These are phyloP conservation scores for Pleurotus eryngii DNA, from an alignment of 768 basidiomycete species.

Conservation along the genomic window DNA sequence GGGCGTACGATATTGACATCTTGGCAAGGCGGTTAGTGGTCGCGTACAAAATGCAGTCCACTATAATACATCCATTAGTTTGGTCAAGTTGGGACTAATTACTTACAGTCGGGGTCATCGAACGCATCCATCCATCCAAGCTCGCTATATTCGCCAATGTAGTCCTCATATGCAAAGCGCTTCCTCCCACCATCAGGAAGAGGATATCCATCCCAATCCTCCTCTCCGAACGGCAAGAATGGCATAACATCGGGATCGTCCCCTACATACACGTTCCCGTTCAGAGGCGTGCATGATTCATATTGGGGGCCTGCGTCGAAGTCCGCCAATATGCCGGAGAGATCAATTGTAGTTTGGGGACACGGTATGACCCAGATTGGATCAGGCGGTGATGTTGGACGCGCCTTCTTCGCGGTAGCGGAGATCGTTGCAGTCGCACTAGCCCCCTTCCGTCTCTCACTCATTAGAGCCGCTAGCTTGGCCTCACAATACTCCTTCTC, in stretches of 20 bases:
- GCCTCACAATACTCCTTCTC: no score
- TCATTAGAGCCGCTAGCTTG: no score
- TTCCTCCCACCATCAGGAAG: constrained; percentile 64
- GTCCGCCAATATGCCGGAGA: not conserved
- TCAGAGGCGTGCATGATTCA: constrained; percentile 52
- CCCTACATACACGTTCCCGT: constrained; percentile 45
- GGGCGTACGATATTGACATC: constrained; percentile 28
- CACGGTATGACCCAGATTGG: no score
- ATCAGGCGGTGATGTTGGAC: no score
- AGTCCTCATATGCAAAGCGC: constrained; percentile 43
- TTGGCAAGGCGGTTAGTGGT: no score
- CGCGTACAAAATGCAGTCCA: no score
- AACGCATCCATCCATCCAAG: constrained; percentile 47
- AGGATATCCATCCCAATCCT: constrained; percentile 36
- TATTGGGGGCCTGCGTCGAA: constrained; percentile 32
- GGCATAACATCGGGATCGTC: constrained; percentile 57
- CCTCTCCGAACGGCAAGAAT: constrained; percentile 65
- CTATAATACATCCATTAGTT: constrained; percentile 9
- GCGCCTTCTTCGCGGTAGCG: no score
- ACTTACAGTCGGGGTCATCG: constrained; percentile 35
- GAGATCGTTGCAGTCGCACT: no score
- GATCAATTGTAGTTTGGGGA: no score
- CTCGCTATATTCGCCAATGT: constrained; percentile 37
- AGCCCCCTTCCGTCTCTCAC: no score
- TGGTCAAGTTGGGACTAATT: no score